Evolutionary conservation across 1,139 yeast genomes (phyloP).

Genomic region (Debaryomyces fabryi): DNA sequence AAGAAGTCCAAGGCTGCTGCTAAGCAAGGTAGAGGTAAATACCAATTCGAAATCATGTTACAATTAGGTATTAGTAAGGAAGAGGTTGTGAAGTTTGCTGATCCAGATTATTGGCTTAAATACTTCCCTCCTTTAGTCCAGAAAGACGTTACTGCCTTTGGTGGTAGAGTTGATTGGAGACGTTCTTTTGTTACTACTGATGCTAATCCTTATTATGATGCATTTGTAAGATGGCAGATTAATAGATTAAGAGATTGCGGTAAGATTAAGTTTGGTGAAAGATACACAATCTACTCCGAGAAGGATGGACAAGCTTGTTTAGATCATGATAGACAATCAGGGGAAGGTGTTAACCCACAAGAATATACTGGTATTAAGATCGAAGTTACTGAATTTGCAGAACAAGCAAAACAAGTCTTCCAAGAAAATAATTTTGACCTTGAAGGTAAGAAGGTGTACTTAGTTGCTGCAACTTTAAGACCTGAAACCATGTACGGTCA

Average conservation of each 20-base stretch:
- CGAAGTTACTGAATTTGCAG: constrained; percentile 62
- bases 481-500: constrained; percentile 99
- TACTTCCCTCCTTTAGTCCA: constrained; percentile 92
- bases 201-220: constrained; percentile 91
- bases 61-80: constrained; percentile 86
- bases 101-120: constrained; percentile 83
- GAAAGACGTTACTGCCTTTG: constrained; percentile 77
- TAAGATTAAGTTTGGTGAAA: constrained; percentile 95
- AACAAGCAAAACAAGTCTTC: constrained; percentile 54
- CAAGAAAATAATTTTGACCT: constrained; percentile 48
- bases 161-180: constrained; percentile 98
- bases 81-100: constrained; percentile 86
- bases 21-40: constrained; percentile 91
- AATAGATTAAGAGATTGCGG: constrained; percentile 82
- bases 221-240: constrained; percentile 96
- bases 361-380: constrained; percentile 95
- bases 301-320: constrained; percentile 99
- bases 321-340: constrained; percentile 97
- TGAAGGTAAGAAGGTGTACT: constrained; percentile 63
- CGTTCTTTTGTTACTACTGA: constrained; percentile 95
- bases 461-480: constrained; percentile 96
- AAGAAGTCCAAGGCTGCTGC: constrained; percentile 92
- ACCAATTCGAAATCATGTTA: constrained; percentile 93
- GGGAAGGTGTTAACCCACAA: constrained; percentile 97
- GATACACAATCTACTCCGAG: constrained; percentile 96